phyloP scores from a whole-genome alignment of 2,329 filamentous ascomycete species.

The Fusarium sp. region DNA sequence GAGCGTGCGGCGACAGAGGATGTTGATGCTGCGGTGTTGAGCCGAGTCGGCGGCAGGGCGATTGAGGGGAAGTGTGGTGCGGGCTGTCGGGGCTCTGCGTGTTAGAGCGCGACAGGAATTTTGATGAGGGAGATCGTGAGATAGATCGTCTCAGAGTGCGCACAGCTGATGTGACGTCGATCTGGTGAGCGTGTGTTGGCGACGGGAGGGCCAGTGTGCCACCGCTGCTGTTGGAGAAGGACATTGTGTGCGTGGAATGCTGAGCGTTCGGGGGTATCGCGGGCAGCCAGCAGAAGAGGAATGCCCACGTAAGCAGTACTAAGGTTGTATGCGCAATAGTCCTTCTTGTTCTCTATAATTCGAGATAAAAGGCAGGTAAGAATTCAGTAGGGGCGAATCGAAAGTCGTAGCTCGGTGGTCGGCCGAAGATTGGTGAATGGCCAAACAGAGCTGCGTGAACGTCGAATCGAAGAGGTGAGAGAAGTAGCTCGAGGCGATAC shows the following conservation, averaged over 20 bases:
- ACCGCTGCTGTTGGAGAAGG: conserved; percentile 70
- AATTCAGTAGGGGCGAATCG: conserved; percentile 21
- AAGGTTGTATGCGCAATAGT: conserved; percentile 18
- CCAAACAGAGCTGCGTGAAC: conserved; percentile 18
- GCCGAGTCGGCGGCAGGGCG: conserved; percentile 60
- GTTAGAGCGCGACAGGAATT: conserved; percentile 72
- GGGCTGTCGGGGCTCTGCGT: conserved; percentile 64
- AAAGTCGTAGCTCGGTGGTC: conserved; percentile 17
- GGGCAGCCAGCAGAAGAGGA: conserved; percentile 42
- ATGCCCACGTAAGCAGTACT: conserved; percentile 44
- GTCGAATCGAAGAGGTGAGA: conserved; percentile 26
- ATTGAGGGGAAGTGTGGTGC: conserved; percentile 60
- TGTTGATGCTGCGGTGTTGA: conserved; percentile 52
- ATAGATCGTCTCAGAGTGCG: conserved; percentile 87
- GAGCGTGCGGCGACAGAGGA: conserved; percentile 46
- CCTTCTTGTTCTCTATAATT: conserved; percentile 21
- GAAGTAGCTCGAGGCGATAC: conserved; percentile 35
- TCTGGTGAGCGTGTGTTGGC: conserved; percentile 83
- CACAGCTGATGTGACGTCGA: conserved; percentile 85
- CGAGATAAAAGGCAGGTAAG: conserved; percentile 12
- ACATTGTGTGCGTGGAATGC: conserved; percentile 59
- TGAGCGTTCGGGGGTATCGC: conserved; percentile 37
- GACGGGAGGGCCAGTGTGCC: conserved; percentile 89
- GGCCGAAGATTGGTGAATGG: conserved; percentile 15
- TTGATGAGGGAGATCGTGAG: conserved; percentile 88